Evolutionary conservation across 108 stramenopile genomes (phyloP).

Genomic region (Nitzschia sp.): DNA sequence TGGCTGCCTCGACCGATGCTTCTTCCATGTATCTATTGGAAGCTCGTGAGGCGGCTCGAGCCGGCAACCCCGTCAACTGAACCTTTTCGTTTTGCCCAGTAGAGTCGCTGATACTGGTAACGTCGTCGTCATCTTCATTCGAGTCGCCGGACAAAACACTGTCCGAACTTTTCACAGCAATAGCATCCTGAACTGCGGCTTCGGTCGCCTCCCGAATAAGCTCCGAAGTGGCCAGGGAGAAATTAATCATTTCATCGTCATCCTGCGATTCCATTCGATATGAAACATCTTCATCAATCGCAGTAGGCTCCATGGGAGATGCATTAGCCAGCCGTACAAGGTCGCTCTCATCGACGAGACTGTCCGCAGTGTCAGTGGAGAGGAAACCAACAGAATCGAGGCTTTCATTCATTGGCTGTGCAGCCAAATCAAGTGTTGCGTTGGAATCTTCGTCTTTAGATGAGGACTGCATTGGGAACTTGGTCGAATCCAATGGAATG

Average conservation of each 20-base stretch:
- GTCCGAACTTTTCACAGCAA: conserved; percentile 26
- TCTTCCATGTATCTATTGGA: conserved; percentile 29
- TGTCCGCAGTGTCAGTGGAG: too few species aligned
- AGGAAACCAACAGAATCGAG: too few species aligned
- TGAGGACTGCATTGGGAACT: too few species aligned
- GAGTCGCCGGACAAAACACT: conserved; percentile 24
- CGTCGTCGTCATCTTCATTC: conserved; percentile 5
- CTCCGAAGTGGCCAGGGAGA: conserved; percentile 3
- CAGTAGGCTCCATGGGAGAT: too few species aligned
- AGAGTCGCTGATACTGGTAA: not conserved
- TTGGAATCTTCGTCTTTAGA: too few species aligned
- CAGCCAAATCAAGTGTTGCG: too few species aligned
- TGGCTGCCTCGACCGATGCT: conserved; percentile 26
- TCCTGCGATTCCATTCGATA: not conserved
- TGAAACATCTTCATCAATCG: too few species aligned
- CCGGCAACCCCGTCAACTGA: not conserved
- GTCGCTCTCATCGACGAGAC: too few species aligned
- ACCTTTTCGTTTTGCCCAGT: not conserved
- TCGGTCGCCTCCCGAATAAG: conserved; percentile 23
- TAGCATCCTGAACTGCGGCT: conserved; percentile 30
- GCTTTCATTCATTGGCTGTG: too few species aligned
- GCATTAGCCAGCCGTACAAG: too few species aligned
- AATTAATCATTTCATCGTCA: not conserved
- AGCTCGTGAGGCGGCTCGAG: not conserved
- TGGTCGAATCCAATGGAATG: too few species aligned